Percentiles rank a stretch among this genome's conserved stretches.
phyloP scores from a whole-genome alignment of 352 stramenopile genomes.

The Globisporangium cystogenes region DNA sequence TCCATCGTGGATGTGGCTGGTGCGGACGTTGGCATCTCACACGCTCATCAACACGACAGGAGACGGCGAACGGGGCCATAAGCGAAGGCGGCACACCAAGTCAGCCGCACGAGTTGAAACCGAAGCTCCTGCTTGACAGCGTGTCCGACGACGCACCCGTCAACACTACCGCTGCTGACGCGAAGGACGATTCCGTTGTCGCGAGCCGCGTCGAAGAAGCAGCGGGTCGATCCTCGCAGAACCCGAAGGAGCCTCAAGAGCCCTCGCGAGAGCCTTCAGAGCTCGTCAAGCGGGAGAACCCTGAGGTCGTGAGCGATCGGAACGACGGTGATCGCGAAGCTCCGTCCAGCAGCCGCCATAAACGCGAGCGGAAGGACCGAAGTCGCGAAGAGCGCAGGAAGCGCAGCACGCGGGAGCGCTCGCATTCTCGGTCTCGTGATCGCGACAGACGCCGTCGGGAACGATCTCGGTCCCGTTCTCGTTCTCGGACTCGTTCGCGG shows the following conservation, averaged over 20 bases:
- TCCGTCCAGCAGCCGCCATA: neutral
- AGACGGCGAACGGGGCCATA: neutral
- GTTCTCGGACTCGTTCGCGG: slow-evolving; percentile 10
- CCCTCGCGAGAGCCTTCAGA: too few relatives aligned
- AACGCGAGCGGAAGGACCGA: neutral
- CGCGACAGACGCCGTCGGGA: slow-evolving; percentile 14
- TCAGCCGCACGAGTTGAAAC: neutral
- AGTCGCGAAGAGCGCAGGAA: slow-evolving; percentile 1
- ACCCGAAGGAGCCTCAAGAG: neutral
- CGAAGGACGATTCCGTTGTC: neutral
- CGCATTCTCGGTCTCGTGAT: slow-evolving; percentile 10
- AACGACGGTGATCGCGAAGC: neutral
- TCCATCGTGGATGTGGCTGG: too few relatives aligned
- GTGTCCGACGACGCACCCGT: too few relatives aligned
- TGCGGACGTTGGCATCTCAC: too few relatives aligned
- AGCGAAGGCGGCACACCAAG: neutral
- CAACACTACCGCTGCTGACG: too few relatives aligned
- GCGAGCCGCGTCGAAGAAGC: neutral
- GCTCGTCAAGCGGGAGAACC: neutral
- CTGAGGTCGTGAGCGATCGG: neutral
- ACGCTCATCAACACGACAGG: neutral
- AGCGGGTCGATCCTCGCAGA: neutral
- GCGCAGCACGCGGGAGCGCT: slow-evolving; percentile 10
- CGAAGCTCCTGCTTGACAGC: too few relatives aligned
- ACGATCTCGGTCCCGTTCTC: slow-evolving; percentile 10